These are phyloP conservation scores for Fragaria nilgerrensis DNA, from an alignment of 306 rosid species.

Conservation along the genomic window DNA sequence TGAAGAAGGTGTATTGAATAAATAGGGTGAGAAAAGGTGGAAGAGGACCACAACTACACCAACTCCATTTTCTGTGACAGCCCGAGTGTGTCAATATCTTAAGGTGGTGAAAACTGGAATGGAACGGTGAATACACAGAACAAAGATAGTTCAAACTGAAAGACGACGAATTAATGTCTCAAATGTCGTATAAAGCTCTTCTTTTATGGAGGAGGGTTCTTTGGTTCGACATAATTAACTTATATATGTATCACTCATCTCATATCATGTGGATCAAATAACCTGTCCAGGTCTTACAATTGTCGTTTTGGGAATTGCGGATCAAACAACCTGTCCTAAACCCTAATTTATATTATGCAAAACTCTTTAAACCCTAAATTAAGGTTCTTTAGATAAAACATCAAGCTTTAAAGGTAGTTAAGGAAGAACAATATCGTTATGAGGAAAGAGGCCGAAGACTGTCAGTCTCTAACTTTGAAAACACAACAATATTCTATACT, in stretches of 20 bases:
- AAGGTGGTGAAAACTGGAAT: slow-evolving; percentile 12
- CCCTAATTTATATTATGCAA: neutral
- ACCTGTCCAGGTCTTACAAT: neutral
- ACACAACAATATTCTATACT: neutral
- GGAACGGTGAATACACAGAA: neutral
- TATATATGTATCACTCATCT: neutral
- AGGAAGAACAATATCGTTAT: too few relatives aligned
- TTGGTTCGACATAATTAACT: neutral
- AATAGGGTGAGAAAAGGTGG: slow-evolving; percentile 33
- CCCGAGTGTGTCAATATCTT: neutral
- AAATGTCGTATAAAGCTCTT: neutral
- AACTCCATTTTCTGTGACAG: slow-evolving; percentile 9
- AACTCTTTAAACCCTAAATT: neutral
- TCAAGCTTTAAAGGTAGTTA: too few relatives aligned
- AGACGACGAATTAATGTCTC: neutral
- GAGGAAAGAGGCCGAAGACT: too few relatives aligned
- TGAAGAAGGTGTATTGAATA: slow-evolving; percentile 21
- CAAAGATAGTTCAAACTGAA: slow-evolving; percentile 1
- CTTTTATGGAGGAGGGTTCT: neutral
- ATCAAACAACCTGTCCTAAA: neutral
- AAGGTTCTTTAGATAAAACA: too few relatives aligned
- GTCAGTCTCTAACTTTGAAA: too few relatives aligned
- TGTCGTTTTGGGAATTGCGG: neutral
- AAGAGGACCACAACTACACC: slow-evolving; percentile 52
- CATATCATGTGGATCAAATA: neutral